Conservation (phyloP, 768 basidiomycete species). For the Saitozyma podzolica region DNA sequence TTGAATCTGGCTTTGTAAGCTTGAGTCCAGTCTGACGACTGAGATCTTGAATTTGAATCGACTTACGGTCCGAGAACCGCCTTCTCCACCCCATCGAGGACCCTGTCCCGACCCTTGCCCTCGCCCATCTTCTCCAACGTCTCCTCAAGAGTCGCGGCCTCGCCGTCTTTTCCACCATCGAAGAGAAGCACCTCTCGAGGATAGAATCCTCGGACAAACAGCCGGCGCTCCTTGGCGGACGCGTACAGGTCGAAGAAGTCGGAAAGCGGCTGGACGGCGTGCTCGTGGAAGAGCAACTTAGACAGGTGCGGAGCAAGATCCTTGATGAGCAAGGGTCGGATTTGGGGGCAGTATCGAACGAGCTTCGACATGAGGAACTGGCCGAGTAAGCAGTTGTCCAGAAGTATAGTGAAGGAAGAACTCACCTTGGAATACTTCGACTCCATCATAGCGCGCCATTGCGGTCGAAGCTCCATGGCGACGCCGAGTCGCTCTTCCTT, state of each 20-base stretch:
- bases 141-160: constrained; percentile 59
- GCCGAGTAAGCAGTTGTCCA: neutral
- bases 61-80: constrained; percentile 73
- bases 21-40: neutral
- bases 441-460: constrained; percentile 73
- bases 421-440: constrained; percentile 83
- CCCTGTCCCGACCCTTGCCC: constrained; percentile 64
- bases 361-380: constrained; percentile 51
- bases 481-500: constrained; percentile 74
- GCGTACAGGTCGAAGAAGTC: constrained; percentile 86
- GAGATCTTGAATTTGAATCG: neutral
- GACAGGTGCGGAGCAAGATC: constrained; percentile 78
- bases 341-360: constrained; percentile 60
- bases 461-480: constrained; percentile 77
- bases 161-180: constrained; percentile 41
- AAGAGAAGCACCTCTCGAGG: constrained; percentile 84
- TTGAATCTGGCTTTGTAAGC: constrained; percentile 65
- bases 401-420: neutral
- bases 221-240: constrained; percentile 77
- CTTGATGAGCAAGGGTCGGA: constrained; percentile 71
- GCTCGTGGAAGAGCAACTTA: constrained; percentile 76
- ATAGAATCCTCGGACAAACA: constrained; percentile 83
- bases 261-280: constrained; percentile 78
- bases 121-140: constrained; percentile 63
- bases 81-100: constrained; percentile 69